Evolutionary conservation across 352 stramenopile species (phyloP), one percentile per base, ranked within the genome.

Genomic region (Plasmopara halstedii): DNA sequence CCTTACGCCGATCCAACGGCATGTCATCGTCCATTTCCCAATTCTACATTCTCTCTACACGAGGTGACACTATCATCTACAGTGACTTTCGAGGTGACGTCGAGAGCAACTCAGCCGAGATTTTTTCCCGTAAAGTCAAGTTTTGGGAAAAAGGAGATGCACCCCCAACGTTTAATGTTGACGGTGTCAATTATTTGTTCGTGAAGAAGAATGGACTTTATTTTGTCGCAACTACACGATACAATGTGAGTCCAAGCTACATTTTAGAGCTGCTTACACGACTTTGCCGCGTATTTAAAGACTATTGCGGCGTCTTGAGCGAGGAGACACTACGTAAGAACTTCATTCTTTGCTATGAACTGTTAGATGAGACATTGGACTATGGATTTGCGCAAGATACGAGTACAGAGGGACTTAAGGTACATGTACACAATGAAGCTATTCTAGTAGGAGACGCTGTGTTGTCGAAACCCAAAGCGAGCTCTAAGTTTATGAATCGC

Each of bases 281-380:
- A 0, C 68, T 96, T 2, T 85, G 83, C 37, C 96, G 97, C 62
- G 93, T 99, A 29, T 99, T 99, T 65, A 99, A 99, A 73, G 97
- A 99, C 77, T 99, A 99, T 66, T 99, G 97, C 66, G 97, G 97
- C 20, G 95, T 98, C 25, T 70, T 99, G 17, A 98, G 88, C 22
- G 96, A 97, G 56, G 95, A 99, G 67, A 95, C 94, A n/a, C 94
- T 99, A 58, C 84, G 96, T 32, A 99, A 99, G 83, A 99, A 99
- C 69, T 99, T 99, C 56, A 97, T 98, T 53, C 63, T 99, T 32
- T 93, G 98, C 53, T 99, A 99, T 64, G 96, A 99, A 70, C 74
- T 99, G 34, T 75, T 99, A 33, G 96, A 99, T 70, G 96, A 99
- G 69, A 97, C 97, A 50, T 61, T 98, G n/a, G 96, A 99, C 73